Evolutionary conservation across 441 rosid genomes (phyloP).

Genomic region (Hypseocharis bilobata): DNA sequence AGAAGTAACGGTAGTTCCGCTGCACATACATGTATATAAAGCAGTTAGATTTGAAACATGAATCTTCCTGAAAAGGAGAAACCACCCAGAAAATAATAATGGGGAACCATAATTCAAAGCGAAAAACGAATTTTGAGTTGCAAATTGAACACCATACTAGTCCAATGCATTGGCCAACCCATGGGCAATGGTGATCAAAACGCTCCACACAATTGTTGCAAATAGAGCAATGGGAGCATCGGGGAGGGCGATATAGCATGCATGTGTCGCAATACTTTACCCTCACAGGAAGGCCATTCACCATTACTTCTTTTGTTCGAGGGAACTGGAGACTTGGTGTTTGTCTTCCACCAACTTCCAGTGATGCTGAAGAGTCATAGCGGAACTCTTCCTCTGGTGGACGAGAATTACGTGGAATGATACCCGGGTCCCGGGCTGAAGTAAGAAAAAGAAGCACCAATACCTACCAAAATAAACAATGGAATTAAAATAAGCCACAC

Average conservation of each 20-base stretch:
- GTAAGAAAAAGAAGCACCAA: constrained; percentile 68
- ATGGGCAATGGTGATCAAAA: constrained; percentile 96
- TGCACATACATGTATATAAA: constrained; percentile 30
- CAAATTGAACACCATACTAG: constrained; percentile 92
- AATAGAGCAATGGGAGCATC: constrained; percentile 91
- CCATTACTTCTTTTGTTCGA: constrained; percentile 62
- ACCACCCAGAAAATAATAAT: not conserved
- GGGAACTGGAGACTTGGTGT: constrained; percentile 72
- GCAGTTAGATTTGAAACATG: constrained; percentile 12
- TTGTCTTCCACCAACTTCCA: constrained; percentile 63
- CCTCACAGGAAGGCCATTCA: constrained; percentile 71
- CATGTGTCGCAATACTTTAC: constrained; percentile 88
- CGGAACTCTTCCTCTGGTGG: constrained; percentile 83
- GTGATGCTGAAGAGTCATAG: constrained; percentile 48
- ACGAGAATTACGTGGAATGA: constrained; percentile 71
- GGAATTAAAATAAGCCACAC: constrained; percentile 17
- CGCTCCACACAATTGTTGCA: constrained; percentile 86
- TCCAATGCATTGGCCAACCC: constrained; percentile 98
- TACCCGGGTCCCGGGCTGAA: constrained; percentile 86
- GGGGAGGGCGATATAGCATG: constrained; percentile 84
- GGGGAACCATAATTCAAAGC: constrained; percentile 7
- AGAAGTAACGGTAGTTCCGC: constrained; percentile 96
- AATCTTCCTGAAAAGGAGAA: not conserved
- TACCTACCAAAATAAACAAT: constrained; percentile 43
- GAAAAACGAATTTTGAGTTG: too few relatives aligned